A percentile compares a stretch with the other conserved stretches of the same genome.
phyloP scores from a whole-genome alignment of 2,329 filamentous ascomycete species.

The Mollisia scopiformis region DNA sequence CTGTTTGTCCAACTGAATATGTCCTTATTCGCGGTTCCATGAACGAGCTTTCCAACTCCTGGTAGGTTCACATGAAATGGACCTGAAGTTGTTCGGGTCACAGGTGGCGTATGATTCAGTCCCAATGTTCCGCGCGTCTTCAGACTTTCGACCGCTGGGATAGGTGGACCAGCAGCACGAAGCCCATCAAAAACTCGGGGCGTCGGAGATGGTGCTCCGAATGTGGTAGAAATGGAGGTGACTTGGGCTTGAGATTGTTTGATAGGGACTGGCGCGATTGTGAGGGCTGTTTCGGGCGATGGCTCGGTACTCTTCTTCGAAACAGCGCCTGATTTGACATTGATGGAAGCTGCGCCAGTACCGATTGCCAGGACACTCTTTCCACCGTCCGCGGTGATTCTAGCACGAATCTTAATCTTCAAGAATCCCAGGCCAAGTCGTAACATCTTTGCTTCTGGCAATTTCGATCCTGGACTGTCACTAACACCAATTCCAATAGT shows the following conservation, averaged over 20 bases:
- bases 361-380: conserved; percentile 39
- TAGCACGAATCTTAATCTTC: conserved; percentile 42
- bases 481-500: conserved; percentile 36
- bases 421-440: conserved; percentile 38
- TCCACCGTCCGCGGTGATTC: conserved; percentile 48
- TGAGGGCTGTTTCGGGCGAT: not conserved
- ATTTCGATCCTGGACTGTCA: not conserved
- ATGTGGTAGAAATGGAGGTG: not conserved
- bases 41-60: not conserved
- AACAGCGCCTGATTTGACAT: not conserved
- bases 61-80: not conserved
- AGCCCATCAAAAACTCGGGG: not conserved
- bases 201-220: not conserved
- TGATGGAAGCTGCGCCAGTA: not conserved
- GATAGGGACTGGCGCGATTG: not conserved
- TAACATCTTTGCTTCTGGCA: conserved; percentile 6
- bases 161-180: not conserved
- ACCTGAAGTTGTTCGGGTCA: not conserved
- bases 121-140: not conserved
- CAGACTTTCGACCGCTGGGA: not conserved
- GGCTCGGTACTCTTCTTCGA: not conserved
- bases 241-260: not conserved
- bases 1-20: not conserved
- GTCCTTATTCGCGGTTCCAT: not conserved
- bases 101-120: not conserved